phyloP scores from a whole-genome alignment of 2,329 filamentous ascomycete species.

The Ceratocystiopsis brevicomis region DNA sequence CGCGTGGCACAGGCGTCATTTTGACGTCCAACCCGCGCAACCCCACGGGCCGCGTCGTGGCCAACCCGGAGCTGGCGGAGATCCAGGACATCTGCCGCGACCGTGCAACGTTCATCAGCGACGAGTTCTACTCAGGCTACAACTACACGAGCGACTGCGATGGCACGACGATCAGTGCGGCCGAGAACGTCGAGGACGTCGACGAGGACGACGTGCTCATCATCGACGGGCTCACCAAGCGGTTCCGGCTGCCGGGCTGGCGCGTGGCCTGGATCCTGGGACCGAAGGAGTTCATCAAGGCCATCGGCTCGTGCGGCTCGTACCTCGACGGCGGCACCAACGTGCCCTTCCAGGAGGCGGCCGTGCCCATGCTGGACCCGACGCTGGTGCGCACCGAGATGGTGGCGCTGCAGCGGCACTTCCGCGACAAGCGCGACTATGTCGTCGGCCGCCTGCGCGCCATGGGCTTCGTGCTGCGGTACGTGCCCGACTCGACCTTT shows the following conservation, averaged over 20 bases:
- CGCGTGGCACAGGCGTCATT: conserved; percentile 70
- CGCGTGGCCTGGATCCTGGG: conserved; percentile 92
- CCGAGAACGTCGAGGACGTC: conserved; percentile 78
- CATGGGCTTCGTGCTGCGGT: conserved; percentile 76
- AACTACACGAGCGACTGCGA: conserved; percentile 91
- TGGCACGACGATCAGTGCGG: conserved; percentile 71
- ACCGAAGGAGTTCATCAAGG: conserved; percentile 89
- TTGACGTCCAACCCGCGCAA: conserved; percentile 91
- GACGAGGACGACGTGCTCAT: conserved; percentile 82
- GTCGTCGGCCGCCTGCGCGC: conserved; percentile 59
- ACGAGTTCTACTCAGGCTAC: conserved; percentile 94
- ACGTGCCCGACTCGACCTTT: conserved; percentile 79
- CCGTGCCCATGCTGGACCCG: conserved; percentile 84
- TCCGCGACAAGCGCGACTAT: conserved; percentile 82
- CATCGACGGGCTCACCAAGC: conserved; percentile 90
- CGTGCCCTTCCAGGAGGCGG: conserved; percentile 88
- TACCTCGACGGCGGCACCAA: conserved; percentile 92
- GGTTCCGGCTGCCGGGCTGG: conserved; percentile 90
- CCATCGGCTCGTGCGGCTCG: conserved; percentile 77
- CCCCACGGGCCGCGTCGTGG: conserved; percentile 74
- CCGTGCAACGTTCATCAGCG: conserved; percentile 78
- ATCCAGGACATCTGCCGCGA: conserved; percentile 89
- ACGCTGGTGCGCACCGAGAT: conserved; percentile 65
- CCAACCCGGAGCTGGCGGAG: conserved; percentile 66
- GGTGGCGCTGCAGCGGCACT: conserved; percentile 74